Percentiles rank a stretch among this genome's conserved stretches.
Evolutionary conservation across 192 early-diverging fungal species (phyloP).

Genomic region (Linnemannia elongata): DNA sequence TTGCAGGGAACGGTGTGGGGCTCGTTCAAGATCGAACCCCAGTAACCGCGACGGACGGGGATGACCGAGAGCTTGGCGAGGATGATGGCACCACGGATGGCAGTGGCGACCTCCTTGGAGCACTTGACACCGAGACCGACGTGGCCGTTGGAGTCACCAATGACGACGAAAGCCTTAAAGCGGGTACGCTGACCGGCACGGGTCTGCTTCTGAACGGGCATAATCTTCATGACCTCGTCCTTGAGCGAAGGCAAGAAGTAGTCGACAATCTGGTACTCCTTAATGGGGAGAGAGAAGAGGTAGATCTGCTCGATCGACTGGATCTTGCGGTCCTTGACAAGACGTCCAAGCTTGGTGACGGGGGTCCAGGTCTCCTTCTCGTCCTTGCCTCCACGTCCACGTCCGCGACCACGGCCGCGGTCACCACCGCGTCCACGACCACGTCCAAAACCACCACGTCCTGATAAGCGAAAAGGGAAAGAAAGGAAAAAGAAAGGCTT

Average conservation of each 20-base stretch:
- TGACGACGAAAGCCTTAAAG: slow-evolving; percentile 99
- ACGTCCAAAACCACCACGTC: slow-evolving; percentile 86
- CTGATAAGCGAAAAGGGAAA: slow-evolving; percentile 36
- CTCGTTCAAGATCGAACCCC: slow-evolving; percentile 95
- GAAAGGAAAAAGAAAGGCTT: neutral
- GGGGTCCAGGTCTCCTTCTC: slow-evolving; percentile 74
- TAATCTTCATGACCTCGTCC: slow-evolving; percentile 99
- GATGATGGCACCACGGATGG: slow-evolving; percentile 98
- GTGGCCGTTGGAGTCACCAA: slow-evolving; percentile 97
- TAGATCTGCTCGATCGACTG: slow-evolving; percentile 98
- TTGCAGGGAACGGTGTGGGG: slow-evolving; percentile 99
- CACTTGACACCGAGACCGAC: slow-evolving; percentile 99
- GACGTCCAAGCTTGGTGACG: slow-evolving; percentile 99
- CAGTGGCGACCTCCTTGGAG: slow-evolving; percentile 99
- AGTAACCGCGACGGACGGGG: slow-evolving; percentile 99
- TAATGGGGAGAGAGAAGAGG: slow-evolving; percentile 98
- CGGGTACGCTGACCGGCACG: slow-evolving; percentile 99
- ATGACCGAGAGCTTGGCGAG: slow-evolving; percentile 98
- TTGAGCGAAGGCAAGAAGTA: slow-evolving; percentile 94
- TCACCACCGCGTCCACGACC: slow-evolving; percentile 78
- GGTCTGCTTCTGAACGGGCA: slow-evolving; percentile 99
- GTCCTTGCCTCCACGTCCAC: slow-evolving; percentile 78
- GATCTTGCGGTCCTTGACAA: slow-evolving; percentile 98
- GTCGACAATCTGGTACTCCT: slow-evolving; percentile 99
- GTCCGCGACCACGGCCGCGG: slow-evolving; percentile 78